Percentiles rank a stretch among this genome's conserved stretches.
Conservation (phyloP, 2,329 filamentous ascomycete genomes). For the Myriangium duriaei region DNA sequence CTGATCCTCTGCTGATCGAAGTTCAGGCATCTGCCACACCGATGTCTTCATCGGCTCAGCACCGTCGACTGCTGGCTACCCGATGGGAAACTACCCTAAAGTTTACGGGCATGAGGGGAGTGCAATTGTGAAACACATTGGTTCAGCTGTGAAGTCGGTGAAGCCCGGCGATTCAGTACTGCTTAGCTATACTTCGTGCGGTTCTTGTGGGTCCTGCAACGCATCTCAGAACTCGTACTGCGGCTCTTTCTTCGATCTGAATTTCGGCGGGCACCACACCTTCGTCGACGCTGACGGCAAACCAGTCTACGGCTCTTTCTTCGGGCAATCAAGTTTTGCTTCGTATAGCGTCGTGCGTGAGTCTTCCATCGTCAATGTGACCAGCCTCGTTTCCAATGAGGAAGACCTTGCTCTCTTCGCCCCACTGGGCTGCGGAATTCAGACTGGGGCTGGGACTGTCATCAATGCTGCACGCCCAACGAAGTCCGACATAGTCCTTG, state of each 20-base stretch:
- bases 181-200: slow-evolving; percentile 37
- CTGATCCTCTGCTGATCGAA: too few relatives aligned
- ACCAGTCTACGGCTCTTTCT: slow-evolving; percentile 31
- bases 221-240: slow-evolving; percentile 37
- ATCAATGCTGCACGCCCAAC: slow-evolving; percentile 28
- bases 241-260: slow-evolving; percentile 34
- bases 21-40: slow-evolving; percentile 45
- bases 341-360: slow-evolving; percentile 28
- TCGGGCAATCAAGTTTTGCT: slow-evolving; percentile 37
- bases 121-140: slow-evolving; percentile 37
- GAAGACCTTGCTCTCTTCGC: slow-evolving; percentile 31
- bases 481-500: slow-evolving; percentile 26
- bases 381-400: slow-evolving; percentile 24
- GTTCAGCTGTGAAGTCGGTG: slow-evolving; percentile 29
- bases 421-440: slow-evolving; percentile 35
- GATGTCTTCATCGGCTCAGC: slow-evolving; percentile 36
- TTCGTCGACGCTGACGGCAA: slow-evolving; percentile 15
- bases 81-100: slow-evolving; percentile 32
- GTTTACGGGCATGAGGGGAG: slow-evolving; percentile 42
- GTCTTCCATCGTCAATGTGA: slow-evolving; percentile 31
- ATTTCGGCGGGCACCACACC: slow-evolving; percentile 24
- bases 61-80: slow-evolving; percentile 21
- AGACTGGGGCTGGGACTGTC: slow-evolving; percentile 33
- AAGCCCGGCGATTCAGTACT: slow-evolving; percentile 35
- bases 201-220: slow-evolving; percentile 36